phyloP scores from a whole-genome alignment of 345 rosid species.

The Linum trigynum region DNA sequence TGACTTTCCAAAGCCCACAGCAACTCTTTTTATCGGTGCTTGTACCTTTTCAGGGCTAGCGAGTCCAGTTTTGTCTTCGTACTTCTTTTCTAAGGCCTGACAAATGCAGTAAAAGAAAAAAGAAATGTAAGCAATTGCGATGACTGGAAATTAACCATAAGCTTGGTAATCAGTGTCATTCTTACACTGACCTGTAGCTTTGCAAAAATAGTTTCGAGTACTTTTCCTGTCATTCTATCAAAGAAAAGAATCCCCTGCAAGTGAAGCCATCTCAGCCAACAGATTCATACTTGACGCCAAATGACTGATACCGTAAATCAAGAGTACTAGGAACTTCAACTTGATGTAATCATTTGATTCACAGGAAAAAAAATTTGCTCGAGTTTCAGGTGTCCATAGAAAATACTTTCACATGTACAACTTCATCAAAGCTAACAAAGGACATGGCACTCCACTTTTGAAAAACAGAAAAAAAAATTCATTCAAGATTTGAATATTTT shows the following conservation, averaged over 20 bases:
- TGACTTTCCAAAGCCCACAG: slow-evolving; percentile 78
- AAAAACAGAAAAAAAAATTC: not conserved
- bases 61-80: slow-evolving; percentile 62
- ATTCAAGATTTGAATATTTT: not conserved
- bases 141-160: not conserved
- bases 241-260: slow-evolving; percentile 81
- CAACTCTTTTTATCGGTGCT: slow-evolving; percentile 43
- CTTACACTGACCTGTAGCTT: slow-evolving; percentile 56
- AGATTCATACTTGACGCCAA: not conserved
- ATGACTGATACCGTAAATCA: not conserved
- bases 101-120: slow-evolving; percentile 12
- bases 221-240: slow-evolving; percentile 77
- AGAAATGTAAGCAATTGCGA: not conserved
- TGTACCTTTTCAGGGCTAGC: slow-evolving; percentile 74
- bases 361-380: not conserved
- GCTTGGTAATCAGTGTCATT: not conserved
- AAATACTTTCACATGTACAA: not conserved
- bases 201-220: slow-evolving; percentile 52
- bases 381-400: not conserved
- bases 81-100: slow-evolving; percentile 75
- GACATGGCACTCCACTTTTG: not conserved
- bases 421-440: not conserved
- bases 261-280: not conserved
- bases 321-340: not conserved
- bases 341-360: too few species aligned